Evolutionary conservation across 495 filamentous ascomycete species (phyloP).

Genomic region (Aspergillus baeticus): DNA sequence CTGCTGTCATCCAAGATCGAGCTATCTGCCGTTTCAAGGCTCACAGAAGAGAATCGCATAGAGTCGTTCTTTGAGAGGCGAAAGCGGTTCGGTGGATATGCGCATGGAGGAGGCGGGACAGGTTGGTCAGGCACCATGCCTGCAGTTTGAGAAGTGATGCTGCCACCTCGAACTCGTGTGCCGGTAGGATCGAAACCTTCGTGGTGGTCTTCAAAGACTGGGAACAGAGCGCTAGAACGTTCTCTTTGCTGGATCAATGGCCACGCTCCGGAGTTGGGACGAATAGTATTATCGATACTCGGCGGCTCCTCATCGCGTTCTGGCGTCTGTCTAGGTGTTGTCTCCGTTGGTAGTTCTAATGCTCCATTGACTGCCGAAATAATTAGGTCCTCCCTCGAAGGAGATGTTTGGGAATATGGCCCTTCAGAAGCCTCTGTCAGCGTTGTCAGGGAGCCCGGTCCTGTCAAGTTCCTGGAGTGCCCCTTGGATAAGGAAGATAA

Average conservation of each 20-base stretch:
- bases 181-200: conserved; percentile 26
- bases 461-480: conserved; percentile 20
- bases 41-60: conserved; percentile 43
- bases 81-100: conserved; percentile 34
- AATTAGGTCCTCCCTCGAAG: conserved; percentile 32
- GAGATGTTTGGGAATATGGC: conserved; percentile 15
- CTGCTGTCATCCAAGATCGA: conserved; percentile 46
- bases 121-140: conserved; percentile 40
- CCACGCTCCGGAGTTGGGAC: conserved; percentile 35
- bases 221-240: conserved; percentile 24
- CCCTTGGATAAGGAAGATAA: conserved; percentile 31
- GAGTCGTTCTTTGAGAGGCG: conserved; percentile 43
- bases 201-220: conserved; percentile 26
- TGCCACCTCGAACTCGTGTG: conserved; percentile 32
- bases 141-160: conserved; percentile 41
- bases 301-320: conserved; percentile 30
- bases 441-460: conserved; percentile 31
- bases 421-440: conserved; percentile 25
- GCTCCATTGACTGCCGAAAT: conserved; percentile 42
- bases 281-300: conserved; percentile 29
- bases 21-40: conserved; percentile 48
- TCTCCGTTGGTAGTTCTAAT: conserved; percentile 41
- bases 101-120: conserved; percentile 45
- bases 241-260: conserved; percentile 26
- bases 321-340: conserved; percentile 41